A percentile compares a stretch with the other conserved stretches of the same genome.
phyloP scores from a whole-genome alignment of 495 filamentous ascomycete species.

The Paragyromitra xinjiangensis region DNA sequence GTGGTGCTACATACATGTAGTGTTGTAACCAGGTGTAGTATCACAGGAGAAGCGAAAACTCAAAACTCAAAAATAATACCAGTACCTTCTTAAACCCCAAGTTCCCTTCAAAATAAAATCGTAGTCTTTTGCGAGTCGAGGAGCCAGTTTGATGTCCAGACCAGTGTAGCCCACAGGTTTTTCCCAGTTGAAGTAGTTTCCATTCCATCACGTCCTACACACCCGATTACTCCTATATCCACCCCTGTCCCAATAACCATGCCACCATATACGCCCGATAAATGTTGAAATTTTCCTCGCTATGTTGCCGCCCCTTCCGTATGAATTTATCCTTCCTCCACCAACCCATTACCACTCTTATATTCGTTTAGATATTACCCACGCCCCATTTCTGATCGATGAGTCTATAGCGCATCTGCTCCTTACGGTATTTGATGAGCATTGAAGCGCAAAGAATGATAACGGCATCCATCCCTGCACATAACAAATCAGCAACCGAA shows the following conservation, averaged over 20 bases:
- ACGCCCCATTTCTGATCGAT: constrained; percentile 76
- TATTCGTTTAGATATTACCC: constrained; percentile 56
- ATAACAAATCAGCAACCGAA: constrained; percentile 7
- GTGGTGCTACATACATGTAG: not conserved
- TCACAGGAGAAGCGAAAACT: constrained; percentile 9
- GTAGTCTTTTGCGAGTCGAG: not conserved
- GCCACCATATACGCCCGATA: constrained; percentile 35
- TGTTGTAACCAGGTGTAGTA: constrained; percentile 26
- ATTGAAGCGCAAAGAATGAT: constrained; percentile 73
- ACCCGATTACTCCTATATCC: constrained; percentile 24
- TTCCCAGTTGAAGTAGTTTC: constrained; percentile 4
- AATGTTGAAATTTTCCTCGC: constrained; percentile 32
- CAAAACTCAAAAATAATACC: constrained; percentile 21
- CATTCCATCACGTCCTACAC: constrained; percentile 9
- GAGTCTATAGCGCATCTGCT: constrained; percentile 72
- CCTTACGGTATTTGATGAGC: constrained; percentile 75
- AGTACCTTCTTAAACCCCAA: constrained; percentile 19
- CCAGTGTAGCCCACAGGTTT: constrained; percentile 9
- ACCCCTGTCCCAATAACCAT: constrained; percentile 16
- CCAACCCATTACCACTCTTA: not conserved
- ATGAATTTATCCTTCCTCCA: not conserved
- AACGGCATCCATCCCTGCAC: constrained; percentile 66
- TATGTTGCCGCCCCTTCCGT: constrained; percentile 18
- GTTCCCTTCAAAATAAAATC: constrained; percentile 11
- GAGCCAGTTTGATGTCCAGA: constrained; percentile 7